phyloP scores from a whole-genome alignment of 2,329 filamentous ascomycete species.

The Xylariaceae sp. region DNA sequence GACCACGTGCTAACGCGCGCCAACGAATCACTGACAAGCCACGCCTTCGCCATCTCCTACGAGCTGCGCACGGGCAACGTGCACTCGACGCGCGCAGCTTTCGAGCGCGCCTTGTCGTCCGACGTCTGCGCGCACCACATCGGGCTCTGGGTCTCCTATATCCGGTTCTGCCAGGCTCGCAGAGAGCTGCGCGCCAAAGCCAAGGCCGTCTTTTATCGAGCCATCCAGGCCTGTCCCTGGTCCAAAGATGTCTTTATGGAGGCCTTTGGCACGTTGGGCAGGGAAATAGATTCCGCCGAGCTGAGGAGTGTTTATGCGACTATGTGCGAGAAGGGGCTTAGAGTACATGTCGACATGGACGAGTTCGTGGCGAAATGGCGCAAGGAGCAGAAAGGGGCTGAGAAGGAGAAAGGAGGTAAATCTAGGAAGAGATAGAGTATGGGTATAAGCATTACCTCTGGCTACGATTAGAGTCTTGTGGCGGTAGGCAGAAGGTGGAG shows the following conservation, averaged over 20 bases:
- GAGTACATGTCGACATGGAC: constrained; percentile 60
- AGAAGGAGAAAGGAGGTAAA: constrained; percentile 14
- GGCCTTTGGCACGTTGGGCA: constrained; percentile 54
- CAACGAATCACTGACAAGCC: constrained; percentile 52
- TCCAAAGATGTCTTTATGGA: constrained; percentile 60
- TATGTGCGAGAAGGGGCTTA: constrained; percentile 56
- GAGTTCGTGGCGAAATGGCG: constrained; percentile 51
- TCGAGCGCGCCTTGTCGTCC: constrained; percentile 58
- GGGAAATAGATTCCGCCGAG: constrained; percentile 55
- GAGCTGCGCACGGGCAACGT: constrained; percentile 56
- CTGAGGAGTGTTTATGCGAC: constrained; percentile 56
- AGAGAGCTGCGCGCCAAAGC: constrained; percentile 36
- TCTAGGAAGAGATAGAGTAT: background rate
- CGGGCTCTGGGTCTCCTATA: constrained; percentile 57
- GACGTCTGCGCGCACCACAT: constrained; percentile 49
- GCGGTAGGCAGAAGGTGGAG: background rate
- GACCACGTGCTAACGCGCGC: constrained; percentile 53
- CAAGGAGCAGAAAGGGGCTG: constrained; percentile 30
- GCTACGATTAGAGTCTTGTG: background rate
- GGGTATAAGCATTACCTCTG: background rate
- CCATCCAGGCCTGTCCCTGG: constrained; percentile 48
- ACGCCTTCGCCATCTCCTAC: constrained; percentile 59
- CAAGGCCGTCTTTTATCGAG: constrained; percentile 42
- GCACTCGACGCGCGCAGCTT: constrained; percentile 57
- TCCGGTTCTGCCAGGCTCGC: constrained; percentile 52